Evolutionary conservation across 257 asterid species (phyloP), one percentile per base, ranked within the genome.

Genomic region (Penstemon eatonii): DNA sequence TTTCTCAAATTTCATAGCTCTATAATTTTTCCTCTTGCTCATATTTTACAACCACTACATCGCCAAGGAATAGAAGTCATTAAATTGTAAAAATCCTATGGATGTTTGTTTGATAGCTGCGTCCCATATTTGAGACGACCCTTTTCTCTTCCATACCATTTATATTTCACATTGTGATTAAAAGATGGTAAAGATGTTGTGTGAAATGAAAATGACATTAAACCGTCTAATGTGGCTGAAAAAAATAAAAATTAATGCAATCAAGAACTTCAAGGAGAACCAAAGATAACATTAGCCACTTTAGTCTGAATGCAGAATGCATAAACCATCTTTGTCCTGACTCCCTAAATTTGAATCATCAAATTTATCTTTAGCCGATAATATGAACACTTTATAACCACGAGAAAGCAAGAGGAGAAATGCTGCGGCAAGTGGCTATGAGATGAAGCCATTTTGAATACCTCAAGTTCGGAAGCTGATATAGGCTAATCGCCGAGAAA

Each of bases 401-500:
- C 60, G 18, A 58, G 71, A 51, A 59, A 13, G 46, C 40, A 62
- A 41, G 47, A 63, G 41, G n/a, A 13, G 60, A 78, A 10, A 65
- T 55, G 65, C 63, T 11, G 37, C 50, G 36, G 67, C 50, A n/a
- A 66, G 53, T 43, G 55, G 58, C 56, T n/a, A n/a, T n/a, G n/a
- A n/a, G n/a, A n/a, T n/a, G n/a, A n/a, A n/a, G n/a, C 55, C 47
- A 73, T 65, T n/a, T 58, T 45, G 33, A 77, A 19, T 40, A 94
- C 99, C 97, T 91, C 96, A 49, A 94, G 97, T 40, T 89, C 91
- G 63, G 81, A 41, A 67, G 88, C 69, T 67, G 92, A 81, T 83
- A 94, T 89, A 79, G 97, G 96, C 57, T 94, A 96, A 73, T 94
- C 99, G 38, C 84, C 87, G 46, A 94, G 91, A 79, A 91, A 94